Evolutionary conservation across 805 yeast species (phyloP).

Genomic region (Yamadazyma akitaensis): DNA sequence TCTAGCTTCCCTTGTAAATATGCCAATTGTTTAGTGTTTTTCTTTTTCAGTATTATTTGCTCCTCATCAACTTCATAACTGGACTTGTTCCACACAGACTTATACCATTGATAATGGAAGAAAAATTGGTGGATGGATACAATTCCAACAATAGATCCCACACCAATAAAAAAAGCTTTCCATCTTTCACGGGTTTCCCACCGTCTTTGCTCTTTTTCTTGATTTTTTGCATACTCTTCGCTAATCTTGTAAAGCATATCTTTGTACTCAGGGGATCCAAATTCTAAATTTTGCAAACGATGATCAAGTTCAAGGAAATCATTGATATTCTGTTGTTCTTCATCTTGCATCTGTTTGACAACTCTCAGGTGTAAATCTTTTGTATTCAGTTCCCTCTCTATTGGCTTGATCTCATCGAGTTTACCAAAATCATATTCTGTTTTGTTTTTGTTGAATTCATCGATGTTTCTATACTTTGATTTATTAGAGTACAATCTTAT

Average conservation of each 20-base stretch:
- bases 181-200: constrained; percentile 42
- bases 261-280: constrained; percentile 37
- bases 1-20: constrained; percentile 25
- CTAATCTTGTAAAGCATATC: constrained; percentile 27
- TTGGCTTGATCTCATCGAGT: constrained; percentile 8
- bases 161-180: constrained; percentile 45
- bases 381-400: constrained; percentile 2
- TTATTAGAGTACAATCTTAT: constrained; percentile 1
- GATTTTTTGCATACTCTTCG: constrained; percentile 23
- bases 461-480: constrained; percentile 21
- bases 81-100: constrained; percentile 31
- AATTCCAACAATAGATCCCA: constrained; percentile 35
- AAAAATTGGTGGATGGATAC: constrained; percentile 40
- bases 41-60: constrained; percentile 20
- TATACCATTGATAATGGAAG: constrained; percentile 42
- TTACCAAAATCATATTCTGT: constrained; percentile 12
- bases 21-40: constrained; percentile 25
- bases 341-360: constrained; percentile 14
- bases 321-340: constrained; percentile 19
- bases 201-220: constrained; percentile 24
- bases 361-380: constrained; percentile 11
- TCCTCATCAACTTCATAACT: constrained; percentile 27
- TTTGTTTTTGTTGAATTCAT: constrained; percentile 37
- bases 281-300: constrained; percentile 22
- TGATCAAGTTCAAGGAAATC: constrained; percentile 30